Evolutionary conservation across 2,329 filamentous ascomycete species (phyloP).

Genomic region (Arachnomyces sp.): DNA sequence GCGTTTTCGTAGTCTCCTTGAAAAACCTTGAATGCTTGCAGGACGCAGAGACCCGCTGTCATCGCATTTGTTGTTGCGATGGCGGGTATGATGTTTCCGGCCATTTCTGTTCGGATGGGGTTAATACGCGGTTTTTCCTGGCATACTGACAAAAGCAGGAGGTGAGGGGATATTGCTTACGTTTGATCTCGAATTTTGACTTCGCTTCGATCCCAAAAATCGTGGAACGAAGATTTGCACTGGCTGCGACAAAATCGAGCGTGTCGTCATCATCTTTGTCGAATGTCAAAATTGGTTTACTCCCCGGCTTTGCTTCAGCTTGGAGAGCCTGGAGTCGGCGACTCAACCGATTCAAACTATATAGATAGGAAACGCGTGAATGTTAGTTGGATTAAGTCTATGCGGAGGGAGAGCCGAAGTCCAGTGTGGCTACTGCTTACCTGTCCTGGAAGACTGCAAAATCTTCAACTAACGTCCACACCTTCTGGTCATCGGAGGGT

Average conservation of each 20-base stretch:
- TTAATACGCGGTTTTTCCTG: constrained; percentile 2
- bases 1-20: constrained; percentile 61
- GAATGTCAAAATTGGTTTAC: constrained; percentile 64
- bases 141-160: not conserved
- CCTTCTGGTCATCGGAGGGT: constrained; percentile 59
- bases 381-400: constrained; percentile 10
- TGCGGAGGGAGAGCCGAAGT: not conserved
- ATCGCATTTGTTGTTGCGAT: constrained; percentile 98
- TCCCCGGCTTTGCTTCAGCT: constrained; percentile 36
- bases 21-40: constrained; percentile 88
- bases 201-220: constrained; percentile 85
- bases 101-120: constrained; percentile 62
- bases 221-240: constrained; percentile 78
- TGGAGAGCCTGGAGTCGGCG: constrained; percentile 62
- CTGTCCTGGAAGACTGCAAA: constrained; percentile 78
- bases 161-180: constrained; percentile 27
- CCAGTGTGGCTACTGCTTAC: constrained; percentile 20
- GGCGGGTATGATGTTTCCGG: constrained; percentile 96
- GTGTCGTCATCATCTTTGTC: constrained; percentile 97
- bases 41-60: constrained; percentile 82
- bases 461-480: constrained; percentile 80
- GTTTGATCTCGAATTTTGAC: constrained; percentile 92
- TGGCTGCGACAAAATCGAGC: constrained; percentile 85
- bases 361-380: too few relatives aligned
- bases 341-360: constrained; percentile 64